Evolutionary conservation across 169 alveolate genomes (phyloP), one percentile per base, ranked within the genome.

Genomic region (Cryptosporidium muris): DNA sequence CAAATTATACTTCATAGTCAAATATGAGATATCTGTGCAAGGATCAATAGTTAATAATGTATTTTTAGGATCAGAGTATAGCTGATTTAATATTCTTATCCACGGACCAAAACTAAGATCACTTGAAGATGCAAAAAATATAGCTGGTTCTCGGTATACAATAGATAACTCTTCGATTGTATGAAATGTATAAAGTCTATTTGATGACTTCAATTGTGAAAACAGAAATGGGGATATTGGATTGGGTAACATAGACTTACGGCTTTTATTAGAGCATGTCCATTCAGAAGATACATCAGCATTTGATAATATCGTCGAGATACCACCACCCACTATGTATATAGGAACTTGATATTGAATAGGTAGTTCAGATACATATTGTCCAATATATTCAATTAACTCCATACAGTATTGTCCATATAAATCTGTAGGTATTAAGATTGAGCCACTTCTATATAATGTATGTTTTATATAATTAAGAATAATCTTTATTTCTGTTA

Each of bases 91-190:
- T 16, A 74, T 34, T 12, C 60, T 68, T 11, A 11, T 47, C 7
- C 85, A 54, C 40, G 85, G 85, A 14, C 85, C 85, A 74, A 56
- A 74, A 43, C 60, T 74, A 12, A 74, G 9, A 43, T 74, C 51
- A 45, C 74, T 56, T 14, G 54, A 58, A 14, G 74, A 11, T 56
- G 68, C 85, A 34, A 74, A 45, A 58, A 74, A 74, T 16, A 74
- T 58, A 37, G 74, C 85, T 37, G 85, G 85, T n/a, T 74, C 85
- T 36, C 85, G 56, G 60, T 74, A 74, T 40, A 74, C 85, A n/a
- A 68, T 58, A 25, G 85, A 74, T 40, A 74, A 34, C 43, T 62
- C 85, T 53, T 60, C 60, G 12, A 60, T 36, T 4, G 66, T 62
- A 36, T 74, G 85, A 47, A 74, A 74, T 74, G 49, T 12, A 62